Conservation (phyloP, 2,329 filamentous ascomycete genomes). For the Volutella citrinella region DNA sequence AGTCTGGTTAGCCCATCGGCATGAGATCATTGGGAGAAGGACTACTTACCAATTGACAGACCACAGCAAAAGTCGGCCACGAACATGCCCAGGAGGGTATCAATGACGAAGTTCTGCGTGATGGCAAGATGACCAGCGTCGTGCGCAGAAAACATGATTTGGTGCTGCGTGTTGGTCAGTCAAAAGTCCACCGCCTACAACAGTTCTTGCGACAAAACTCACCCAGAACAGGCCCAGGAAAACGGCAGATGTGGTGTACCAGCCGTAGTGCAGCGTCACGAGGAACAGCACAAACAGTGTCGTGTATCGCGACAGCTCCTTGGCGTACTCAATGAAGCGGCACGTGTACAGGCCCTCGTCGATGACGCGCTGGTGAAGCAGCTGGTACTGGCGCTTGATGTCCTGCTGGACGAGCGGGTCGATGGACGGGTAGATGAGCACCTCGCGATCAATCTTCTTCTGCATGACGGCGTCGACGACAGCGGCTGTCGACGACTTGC, state of each 20-base stretch:
- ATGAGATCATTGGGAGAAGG: no score
- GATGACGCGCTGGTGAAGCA: conserved; percentile 52
- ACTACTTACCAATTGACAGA: conserved; percentile 62
- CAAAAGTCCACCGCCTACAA: no score
- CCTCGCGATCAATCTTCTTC: conserved; percentile 30
- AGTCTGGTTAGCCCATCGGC: no score
- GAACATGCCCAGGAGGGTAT: conserved; percentile 60
- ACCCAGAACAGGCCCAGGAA: conserved; percentile 64
- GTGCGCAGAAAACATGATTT: conserved; percentile 67
- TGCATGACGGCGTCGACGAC: conserved; percentile 21
- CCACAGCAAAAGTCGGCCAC: conserved; percentile 65
- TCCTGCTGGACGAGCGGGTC: conserved; percentile 51
- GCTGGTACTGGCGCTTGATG: conserved; percentile 54
- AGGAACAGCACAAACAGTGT: conserved; percentile 49
- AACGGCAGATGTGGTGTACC: conserved; percentile 56
- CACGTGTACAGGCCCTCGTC: conserved; percentile 58
- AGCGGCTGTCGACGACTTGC: conserved; percentile 7
- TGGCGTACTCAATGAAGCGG: conserved; percentile 54
- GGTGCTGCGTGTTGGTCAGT: conserved; percentile 46
- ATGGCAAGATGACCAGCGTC: conserved; percentile 64
- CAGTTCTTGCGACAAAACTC: conserved; percentile 12
- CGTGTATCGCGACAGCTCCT: conserved; percentile 54
- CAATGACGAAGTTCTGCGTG: conserved; percentile 54
- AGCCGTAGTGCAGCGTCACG: conserved; percentile 42
- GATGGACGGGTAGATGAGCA: conserved; percentile 47